phyloP scores from a whole-genome alignment of 2,329 filamentous ascomycete species.

The Calonectria honghensis region DNA sequence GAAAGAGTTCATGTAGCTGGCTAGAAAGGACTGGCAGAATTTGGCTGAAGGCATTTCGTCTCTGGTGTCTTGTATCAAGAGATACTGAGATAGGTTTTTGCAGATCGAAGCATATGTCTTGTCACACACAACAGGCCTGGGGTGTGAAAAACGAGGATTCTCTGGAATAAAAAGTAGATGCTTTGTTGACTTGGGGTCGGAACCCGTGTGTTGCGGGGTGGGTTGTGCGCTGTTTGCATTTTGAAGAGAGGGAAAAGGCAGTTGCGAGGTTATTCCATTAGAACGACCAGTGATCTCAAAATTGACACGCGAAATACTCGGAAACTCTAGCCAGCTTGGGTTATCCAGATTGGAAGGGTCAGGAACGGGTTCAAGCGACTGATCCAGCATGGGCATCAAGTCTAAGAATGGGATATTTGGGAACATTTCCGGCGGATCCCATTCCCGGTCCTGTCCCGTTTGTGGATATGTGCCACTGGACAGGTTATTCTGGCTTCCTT shows the following conservation, averaged over 20 bases:
- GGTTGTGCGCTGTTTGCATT: neutral
- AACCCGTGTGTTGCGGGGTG: neutral
- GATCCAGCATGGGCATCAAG: neutral
- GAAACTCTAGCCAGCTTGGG: neutral
- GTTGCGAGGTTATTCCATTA: neutral
- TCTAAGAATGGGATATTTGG: neutral
- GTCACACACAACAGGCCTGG: neutral
- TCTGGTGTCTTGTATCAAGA: neutral
- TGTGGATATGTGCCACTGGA: neutral
- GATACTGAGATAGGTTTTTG: neutral
- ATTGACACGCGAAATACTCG: neutral
- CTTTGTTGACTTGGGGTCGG: neutral
- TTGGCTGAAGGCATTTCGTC: neutral
- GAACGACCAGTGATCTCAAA: neutral
- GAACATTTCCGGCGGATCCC: neutral
- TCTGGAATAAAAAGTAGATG: neutral
- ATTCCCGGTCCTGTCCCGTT: neutral
- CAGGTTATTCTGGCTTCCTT: neutral
- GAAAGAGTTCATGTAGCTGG: slow-evolving; percentile 2
- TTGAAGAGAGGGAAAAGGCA: neutral
- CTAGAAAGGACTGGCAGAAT: slow-evolving; percentile 10
- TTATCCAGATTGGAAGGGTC: neutral
- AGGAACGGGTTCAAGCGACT: neutral
- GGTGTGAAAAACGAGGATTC: neutral
- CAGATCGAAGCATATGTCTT: neutral